Evolutionary conservation across 305 asterid species (phyloP).

Genomic region (Coffea humblotiana): DNA sequence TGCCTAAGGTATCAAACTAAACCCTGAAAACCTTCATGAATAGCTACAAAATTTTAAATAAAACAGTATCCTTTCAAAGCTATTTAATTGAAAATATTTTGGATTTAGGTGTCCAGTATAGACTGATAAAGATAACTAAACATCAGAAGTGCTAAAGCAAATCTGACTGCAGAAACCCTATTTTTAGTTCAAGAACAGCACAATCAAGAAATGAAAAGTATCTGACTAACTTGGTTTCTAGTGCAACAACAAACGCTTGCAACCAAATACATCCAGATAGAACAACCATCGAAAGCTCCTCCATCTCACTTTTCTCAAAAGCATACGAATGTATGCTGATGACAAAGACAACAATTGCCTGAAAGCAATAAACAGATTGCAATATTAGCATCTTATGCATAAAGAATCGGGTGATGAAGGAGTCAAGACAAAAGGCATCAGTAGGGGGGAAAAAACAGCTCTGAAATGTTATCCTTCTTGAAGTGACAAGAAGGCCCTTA

Average conservation of each 20-base stretch:
- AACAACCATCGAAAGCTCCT: slow-evolving; percentile 96
- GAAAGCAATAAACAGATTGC: slow-evolving; percentile 32
- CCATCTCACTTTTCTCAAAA: slow-evolving; percentile 93
- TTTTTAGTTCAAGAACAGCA: not conserved
- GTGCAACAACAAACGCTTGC: slow-evolving; percentile 93
- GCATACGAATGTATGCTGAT: slow-evolving; percentile 86
- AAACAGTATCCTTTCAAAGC: not conserved
- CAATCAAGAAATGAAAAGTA: slow-evolving; percentile 15
- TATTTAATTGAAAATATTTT: not conserved
- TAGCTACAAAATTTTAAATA: not conserved
- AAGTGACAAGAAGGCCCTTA: not conserved
- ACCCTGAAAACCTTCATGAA: not conserved
- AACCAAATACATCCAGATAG: slow-evolving; percentile 98
- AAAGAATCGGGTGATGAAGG: not conserved
- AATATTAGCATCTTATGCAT: not conserved
- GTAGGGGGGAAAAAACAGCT: not conserved
- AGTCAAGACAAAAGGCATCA: not conserved
- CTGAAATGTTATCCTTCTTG: not conserved
- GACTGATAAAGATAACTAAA: not conserved
- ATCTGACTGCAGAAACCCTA: not conserved
- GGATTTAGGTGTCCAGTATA: not conserved
- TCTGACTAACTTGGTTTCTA: slow-evolving; percentile 82
- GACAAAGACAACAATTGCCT: slow-evolving; percentile 91
- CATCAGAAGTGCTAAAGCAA: not conserved
- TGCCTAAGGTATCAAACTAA: not conserved